A percentile compares a stretch with the other conserved stretches of the same genome.
Conservation (phyloP, 495 filamentous ascomycete species). For the Xylaria venustula region DNA sequence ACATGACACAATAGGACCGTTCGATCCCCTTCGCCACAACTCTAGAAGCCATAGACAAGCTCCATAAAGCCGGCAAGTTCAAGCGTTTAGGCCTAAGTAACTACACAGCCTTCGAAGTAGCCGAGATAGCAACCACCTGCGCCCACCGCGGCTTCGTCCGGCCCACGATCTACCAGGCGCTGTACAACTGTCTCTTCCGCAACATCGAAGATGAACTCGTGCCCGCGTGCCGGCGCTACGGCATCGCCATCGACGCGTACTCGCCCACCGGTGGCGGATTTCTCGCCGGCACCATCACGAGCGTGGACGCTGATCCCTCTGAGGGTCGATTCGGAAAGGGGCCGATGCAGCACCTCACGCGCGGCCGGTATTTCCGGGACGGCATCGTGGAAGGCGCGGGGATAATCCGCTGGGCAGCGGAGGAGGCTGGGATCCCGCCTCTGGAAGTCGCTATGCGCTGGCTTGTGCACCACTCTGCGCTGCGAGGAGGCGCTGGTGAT, state of each 20-base stretch:
- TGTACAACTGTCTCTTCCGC: conserved; percentile 64
- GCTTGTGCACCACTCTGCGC: conserved; percentile 67
- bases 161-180: conserved; percentile 63
- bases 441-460: conserved; percentile 74
- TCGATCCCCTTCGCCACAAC: conserved; percentile 70
- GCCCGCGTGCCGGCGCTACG: conserved; percentile 70
- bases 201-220: conserved; percentile 74
- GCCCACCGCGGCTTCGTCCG: conserved; percentile 64
- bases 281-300: conserved; percentile 60
- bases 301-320: conserved; percentile 52
- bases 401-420: conserved; percentile 64
- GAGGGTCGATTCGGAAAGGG: conserved; percentile 63
- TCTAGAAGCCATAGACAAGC: conserved; percentile 64
- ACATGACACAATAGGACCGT: conserved; percentile 48
- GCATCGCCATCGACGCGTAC: conserved; percentile 76
- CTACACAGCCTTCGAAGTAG: conserved; percentile 80
- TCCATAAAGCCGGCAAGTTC: conserved; percentile 80
- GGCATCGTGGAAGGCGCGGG: conserved; percentile 67
- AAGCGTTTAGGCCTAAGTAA: conserved; percentile 72
- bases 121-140: conserved; percentile 73
- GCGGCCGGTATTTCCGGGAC: conserved; percentile 71
- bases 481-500: conserved; percentile 68
- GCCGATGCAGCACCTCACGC: conserved; percentile 52
- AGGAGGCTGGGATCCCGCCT: conserved; percentile 65
- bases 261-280: conserved; percentile 77